A percentile compares a stretch with the other conserved stretches of the same genome.
phyloP scores from a whole-genome alignment of 2,329 filamentous ascomycete genomes.

The Acarospora socialis region DNA sequence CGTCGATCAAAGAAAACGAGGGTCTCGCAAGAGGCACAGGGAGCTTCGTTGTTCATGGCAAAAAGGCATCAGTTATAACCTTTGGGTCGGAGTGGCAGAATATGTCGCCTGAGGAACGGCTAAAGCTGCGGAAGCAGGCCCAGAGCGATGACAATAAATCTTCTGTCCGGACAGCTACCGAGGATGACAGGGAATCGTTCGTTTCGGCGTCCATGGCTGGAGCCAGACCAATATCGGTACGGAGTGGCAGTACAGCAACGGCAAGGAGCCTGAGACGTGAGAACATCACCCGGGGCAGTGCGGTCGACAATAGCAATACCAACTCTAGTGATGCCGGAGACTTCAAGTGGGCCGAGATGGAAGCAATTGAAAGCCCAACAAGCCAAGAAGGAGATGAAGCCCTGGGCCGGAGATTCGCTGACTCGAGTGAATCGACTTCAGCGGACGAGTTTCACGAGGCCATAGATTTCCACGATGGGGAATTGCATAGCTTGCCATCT shows the following conservation, averaged over 20 bases:
- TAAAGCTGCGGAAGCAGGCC: conserved; percentile 44
- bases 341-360: too few relatives aligned
- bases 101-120: conserved; percentile 57
- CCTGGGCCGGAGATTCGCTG: too few relatives aligned
- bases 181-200: conserved; percentile 19
- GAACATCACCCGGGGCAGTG: too few relatives aligned
- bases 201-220: conserved; percentile 19
- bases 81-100: conserved; percentile 83
- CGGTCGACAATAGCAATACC: too few relatives aligned
- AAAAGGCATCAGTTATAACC: conserved; percentile 95
- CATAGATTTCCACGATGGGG: too few relatives aligned
- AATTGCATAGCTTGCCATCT: too few relatives aligned
- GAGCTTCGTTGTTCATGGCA: conserved; percentile 92
- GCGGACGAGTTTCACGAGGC: too few relatives aligned
- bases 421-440: too few relatives aligned
- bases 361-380: too few relatives aligned
- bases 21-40: conserved; percentile 65
- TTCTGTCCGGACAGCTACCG: conserved; percentile 21
- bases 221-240: conserved; percentile 45
- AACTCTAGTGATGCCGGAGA: too few relatives aligned
- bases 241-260: conserved; percentile 53
- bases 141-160: conserved; percentile 24
- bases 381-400: too few relatives aligned
- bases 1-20: conserved; percentile 39
- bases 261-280: conserved; percentile 35